phyloP scores from a whole-genome alignment of 306 rosid species.

The Rosa multiflora region DNA sequence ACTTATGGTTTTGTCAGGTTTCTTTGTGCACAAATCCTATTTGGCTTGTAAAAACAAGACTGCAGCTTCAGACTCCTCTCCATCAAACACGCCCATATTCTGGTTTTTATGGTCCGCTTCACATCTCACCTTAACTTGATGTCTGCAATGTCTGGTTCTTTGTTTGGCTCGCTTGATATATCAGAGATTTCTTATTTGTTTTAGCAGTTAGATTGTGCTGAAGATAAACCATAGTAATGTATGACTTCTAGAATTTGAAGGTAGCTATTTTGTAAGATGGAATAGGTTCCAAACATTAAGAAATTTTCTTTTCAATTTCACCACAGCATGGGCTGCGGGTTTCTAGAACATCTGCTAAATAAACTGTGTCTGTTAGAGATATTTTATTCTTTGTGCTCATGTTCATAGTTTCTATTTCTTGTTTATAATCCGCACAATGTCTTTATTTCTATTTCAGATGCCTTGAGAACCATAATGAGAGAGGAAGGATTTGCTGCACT shows the following conservation, averaged over 20 bases:
- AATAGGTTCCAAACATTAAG: not conserved
- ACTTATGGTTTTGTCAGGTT: conserved; percentile 54
- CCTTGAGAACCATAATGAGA: conserved; percentile 81
- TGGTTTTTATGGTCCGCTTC: conserved; percentile 84
- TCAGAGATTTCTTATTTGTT: not conserved
- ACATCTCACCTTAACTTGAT: conserved; percentile 40
- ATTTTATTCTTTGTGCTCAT: not conserved
- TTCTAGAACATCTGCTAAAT: not conserved
- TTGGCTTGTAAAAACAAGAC: conserved; percentile 95
- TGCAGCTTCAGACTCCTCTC: conserved; percentile 97
- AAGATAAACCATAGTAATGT: not conserved
- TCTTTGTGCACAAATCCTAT: conserved; percentile 87
- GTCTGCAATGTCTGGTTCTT: conserved; percentile 29
- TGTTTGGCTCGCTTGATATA: conserved; percentile 18
- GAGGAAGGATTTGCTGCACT: conserved; percentile 86
- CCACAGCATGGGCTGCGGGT: not conserved
- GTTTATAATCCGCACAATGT: conserved; percentile 19
- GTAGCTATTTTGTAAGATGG: not conserved
- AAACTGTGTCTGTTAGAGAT: not conserved
- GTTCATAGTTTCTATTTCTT: conserved; percentile 15
- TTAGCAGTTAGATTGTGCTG: not conserved
- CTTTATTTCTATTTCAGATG: conserved; percentile 58
- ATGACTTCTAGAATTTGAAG: conserved; percentile 7
- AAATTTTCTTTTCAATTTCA: not conserved
- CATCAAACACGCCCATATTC: conserved; percentile 83